phyloP scores from a whole-genome alignment of 306 rosid genomes.

The Hippophae tibetana region DNA sequence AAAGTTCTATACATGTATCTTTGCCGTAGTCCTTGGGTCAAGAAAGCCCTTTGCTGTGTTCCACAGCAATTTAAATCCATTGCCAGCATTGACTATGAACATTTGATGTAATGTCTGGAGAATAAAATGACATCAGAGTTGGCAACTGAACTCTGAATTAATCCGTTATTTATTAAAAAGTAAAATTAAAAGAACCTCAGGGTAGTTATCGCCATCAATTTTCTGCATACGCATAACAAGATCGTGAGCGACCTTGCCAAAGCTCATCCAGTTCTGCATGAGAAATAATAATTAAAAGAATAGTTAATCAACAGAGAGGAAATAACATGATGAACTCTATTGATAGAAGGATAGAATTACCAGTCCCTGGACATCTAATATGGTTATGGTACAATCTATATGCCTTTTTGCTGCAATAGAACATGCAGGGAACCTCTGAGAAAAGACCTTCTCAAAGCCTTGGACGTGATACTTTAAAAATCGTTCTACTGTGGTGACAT shows the following conservation, averaged over 20 bases:
- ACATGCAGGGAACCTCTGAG: constrained; percentile 88
- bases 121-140: constrained; percentile 29
- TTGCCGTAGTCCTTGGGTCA: constrained; percentile 88
- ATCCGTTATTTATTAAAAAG: constrained; percentile 4
- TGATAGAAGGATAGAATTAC: constrained; percentile 28
- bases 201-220: constrained; percentile 92
- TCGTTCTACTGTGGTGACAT: constrained; percentile 73
- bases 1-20: constrained; percentile 56
- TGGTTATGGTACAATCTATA: constrained; percentile 66
- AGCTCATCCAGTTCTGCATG: constrained; percentile 77
- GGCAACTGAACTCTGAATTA: constrained; percentile 4
- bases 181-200: constrained; percentile 54
- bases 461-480: constrained; percentile 83
- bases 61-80: constrained; percentile 84
- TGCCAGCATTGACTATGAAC: constrained; percentile 94
- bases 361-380: constrained; percentile 88
- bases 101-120: constrained; percentile 84
- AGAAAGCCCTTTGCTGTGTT: constrained; percentile 78
- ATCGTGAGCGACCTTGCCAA: constrained; percentile 75
- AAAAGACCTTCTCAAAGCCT: constrained; percentile 81
- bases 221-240: constrained; percentile 86
- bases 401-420: constrained; percentile 80
- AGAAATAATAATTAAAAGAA: constrained; percentile 14
- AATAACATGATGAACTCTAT: constrained; percentile 14
- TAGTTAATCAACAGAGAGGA: constrained; percentile 5